Evolutionary conservation across 306 rosid genomes (phyloP).

Genomic region (Carpinus fangiana): DNA sequence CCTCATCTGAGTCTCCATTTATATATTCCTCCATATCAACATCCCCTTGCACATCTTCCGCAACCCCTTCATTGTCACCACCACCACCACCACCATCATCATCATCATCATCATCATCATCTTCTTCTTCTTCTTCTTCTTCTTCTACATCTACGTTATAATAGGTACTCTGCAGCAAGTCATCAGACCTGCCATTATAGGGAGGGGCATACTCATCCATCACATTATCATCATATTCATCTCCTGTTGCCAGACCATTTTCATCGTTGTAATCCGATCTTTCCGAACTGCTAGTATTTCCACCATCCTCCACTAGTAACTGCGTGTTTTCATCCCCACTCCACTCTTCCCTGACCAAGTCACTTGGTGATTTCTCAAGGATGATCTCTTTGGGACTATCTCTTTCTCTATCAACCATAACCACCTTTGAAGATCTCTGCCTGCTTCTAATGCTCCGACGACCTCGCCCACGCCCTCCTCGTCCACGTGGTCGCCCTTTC

Average conservation of each 20-base stretch:
- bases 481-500: constrained; percentile 44
- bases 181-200: constrained; percentile 38
- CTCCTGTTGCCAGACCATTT: constrained; percentile 38
- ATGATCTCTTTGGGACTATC: constrained; percentile 11
- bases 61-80: constrained; percentile 10
- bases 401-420: constrained; percentile 18
- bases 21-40: constrained; percentile 43
- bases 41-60: constrained; percentile 30
- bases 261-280: constrained; percentile 46
- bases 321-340: constrained; percentile 23
- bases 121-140: not conserved
- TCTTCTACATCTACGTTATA: constrained; percentile 35
- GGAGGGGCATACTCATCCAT: constrained; percentile 33
- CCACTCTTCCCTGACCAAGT: constrained; percentile 26
- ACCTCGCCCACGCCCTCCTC: constrained; percentile 40
- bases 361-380: constrained; percentile 22
- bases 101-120: not conserved
- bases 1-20: constrained; percentile 40
- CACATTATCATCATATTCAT: constrained; percentile 38
- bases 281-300: constrained; percentile 39
- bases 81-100: constrained; percentile 5
- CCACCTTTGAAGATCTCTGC: constrained; percentile 41
- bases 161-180: constrained; percentile 30
- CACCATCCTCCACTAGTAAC: constrained; percentile 29
- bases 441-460: constrained; percentile 50